These are phyloP conservation scores for Ceratocystis cubensis DNA, from an alignment of 2,329 filamentous ascomycete genomes.

Conservation along the genomic window DNA sequence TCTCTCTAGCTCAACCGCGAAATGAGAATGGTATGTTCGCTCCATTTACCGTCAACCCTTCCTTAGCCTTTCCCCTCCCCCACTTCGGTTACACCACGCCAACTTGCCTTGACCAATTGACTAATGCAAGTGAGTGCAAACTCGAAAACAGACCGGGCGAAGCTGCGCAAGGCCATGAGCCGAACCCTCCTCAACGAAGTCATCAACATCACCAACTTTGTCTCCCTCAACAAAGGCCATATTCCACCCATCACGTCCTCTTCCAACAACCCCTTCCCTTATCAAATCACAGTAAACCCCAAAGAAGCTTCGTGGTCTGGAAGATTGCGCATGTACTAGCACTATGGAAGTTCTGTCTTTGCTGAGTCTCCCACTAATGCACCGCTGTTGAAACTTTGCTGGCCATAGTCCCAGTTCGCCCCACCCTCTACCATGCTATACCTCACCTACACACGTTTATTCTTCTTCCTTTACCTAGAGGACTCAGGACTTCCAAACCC, in stretches of 20 bases:
- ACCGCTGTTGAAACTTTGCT: neutral
- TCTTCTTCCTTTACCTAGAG: neutral
- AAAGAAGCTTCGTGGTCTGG: slow-evolving; percentile 63
- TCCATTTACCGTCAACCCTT: neutral
- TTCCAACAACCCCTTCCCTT: slow-evolving; percentile 87
- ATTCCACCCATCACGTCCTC: slow-evolving; percentile 95
- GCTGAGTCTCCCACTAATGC: neutral
- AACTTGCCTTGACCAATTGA: neutral
- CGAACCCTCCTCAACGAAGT: slow-evolving; percentile 75
- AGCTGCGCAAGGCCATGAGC: slow-evolving; percentile 83
- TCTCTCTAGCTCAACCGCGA: slow-evolving; percentile 79
- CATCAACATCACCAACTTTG: slow-evolving; percentile 78
- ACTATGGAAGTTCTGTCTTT: neutral
- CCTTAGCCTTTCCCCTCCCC: neutral
- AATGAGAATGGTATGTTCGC: slow-evolving; percentile 64
- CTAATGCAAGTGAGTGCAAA: neutral
- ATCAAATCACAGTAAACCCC: slow-evolving; percentile 80
- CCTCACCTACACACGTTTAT: too few relatives aligned
- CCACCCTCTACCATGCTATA: neutral
- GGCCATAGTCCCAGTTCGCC: neutral
- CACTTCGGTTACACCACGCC: slow-evolving; percentile 7
- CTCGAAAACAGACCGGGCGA: slow-evolving; percentile 54
- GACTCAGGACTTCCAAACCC: neutral
- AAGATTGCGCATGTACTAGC: slow-evolving; percentile 21
- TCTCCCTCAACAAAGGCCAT: slow-evolving; percentile 83